Base-by-base conservation (phyloP, 306 rosid genomes). In the Prosopis cineraria region DNA sequence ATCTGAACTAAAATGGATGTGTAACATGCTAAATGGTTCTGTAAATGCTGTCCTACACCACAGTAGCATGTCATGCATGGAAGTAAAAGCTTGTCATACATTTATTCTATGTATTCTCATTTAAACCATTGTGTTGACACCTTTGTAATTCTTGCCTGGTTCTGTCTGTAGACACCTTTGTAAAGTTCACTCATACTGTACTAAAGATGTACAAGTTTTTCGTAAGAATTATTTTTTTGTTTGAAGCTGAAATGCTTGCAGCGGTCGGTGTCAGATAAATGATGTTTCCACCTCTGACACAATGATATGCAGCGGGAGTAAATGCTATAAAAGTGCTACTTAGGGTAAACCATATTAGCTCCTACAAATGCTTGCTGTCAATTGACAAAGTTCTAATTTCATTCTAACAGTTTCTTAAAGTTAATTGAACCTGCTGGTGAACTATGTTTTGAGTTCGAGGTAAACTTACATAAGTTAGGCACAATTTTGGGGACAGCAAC, bases 11-110 rank as follows among this genome's bases (percentile, higher is more conserved):
- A 58, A 58, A 58, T 70, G 70, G 52, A 17, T 3, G 29, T 17
- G 39, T 41, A 27, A 79, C 62, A 45, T 10, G 53, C 66, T 78
- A 69, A 69, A 39, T 78, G 40, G 37, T 37, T 66, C 33, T 47
- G 62, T 52, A 31, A 45, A 70, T n/a, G 3, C n/a, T 76, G 19
- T 43, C 12, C 10, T 40, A 40, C 44, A 40, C 7, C 7, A 22
- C 63, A 7, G 48, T 2, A 44, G 7, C 12, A 27, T 25, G 33
- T 12, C 12, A 20, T 40, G 16, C 3, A 17, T 33, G 44, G 43
- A 34, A 63, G 44, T 63, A 64, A 25, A 24, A 68, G 48, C 33
- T 6, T 31, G 20, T 24, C 14, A 48, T 67, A 67, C 52, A 39
- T 68, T 20, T 70, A 33, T 59, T 53, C 29, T 25, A 41, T 27